Evolutionary conservation across 108 stramenopile species (phyloP).

Genomic region (Nitzschia putrida): DNA sequence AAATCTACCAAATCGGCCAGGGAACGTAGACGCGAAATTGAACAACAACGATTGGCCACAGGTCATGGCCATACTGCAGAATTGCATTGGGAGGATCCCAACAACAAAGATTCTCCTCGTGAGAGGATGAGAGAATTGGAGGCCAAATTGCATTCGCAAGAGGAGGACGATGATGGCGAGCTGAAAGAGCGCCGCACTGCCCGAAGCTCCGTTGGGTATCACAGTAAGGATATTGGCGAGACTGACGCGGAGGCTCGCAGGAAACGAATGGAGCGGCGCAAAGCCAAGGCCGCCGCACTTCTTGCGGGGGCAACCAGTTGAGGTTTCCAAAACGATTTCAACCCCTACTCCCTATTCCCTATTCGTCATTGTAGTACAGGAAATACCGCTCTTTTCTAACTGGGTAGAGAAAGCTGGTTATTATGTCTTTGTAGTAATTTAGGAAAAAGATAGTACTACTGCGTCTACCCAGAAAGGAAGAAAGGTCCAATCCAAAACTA

Average conservation of each 20-base stretch:
- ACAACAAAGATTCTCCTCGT: neutral
- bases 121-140: slow-evolving; percentile 22
- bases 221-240: neutral
- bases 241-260: neutral
- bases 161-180: neutral
- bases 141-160: neutral
- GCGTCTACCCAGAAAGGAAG: too few species aligned
- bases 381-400: too few species aligned
- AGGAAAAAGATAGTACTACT: too few species aligned
- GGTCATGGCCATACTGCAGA: neutral
- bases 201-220: neutral
- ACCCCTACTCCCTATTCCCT: too few species aligned
- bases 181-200: neutral
- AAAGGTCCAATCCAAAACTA: too few species aligned
- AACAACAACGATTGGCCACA: slow-evolving; percentile 10
- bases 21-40: slow-evolving; percentile 30
- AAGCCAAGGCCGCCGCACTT: neutral
- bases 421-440: too few species aligned
- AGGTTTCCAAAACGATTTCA: neutral
- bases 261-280: neutral
- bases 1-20: slow-evolving; percentile 12
- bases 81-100: neutral
- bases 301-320: neutral
- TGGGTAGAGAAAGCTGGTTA: too few species aligned
- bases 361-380: too few species aligned